Base-by-base conservation (phyloP, 306 rosid species). In the Senna tora region DNA sequence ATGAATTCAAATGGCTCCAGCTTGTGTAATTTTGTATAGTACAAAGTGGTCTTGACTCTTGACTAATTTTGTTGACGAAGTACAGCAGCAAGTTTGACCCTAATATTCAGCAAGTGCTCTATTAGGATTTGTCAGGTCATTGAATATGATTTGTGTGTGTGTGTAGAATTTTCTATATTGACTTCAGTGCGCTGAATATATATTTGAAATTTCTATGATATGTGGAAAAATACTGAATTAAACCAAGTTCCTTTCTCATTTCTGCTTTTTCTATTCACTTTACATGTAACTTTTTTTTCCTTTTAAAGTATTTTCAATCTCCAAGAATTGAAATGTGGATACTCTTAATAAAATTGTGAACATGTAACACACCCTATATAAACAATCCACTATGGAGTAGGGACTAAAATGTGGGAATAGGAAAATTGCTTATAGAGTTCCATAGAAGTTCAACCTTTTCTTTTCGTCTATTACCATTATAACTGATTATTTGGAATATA, bases 401-500 rank as follows among this genome's bases (percentile, higher is more conserved):
- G 39, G 49, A 55, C 32, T 20, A 33, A 22, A 79, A 54, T 54
- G 22, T 33, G 52, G 61, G 42, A 36, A 7, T 5, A 36, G 39
- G 7, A 3, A 2, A 21, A 50, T 20, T 32, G 45, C 30, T 9
- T 78, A 46, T 39, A 47, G 5, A 52, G 19, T 57, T 47, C 62
- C 49, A 30, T 76, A 11, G 7, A 53, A 52, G 49, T 15, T 38
- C n/a, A 42, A 47, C 9, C 30, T 20, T 51, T 28, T 38, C 12
- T 49, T 21, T 53, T 38, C 3, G 53, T 47, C 19, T 34, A 25
- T 28, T 75, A 22, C 9, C 67, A 11, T 16, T 28, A 5, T 39
- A 8, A 47, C 62, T 54, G 25, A 54, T 43, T 67, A 39, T 63
- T n/a, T n/a, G n/a, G n/a, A n/a, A n/a, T n/a, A n/a, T n/a, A n/a